These are phyloP conservation scores for Wickerhamiella alocasiicola DNA, from an alignment of 805 yeast genomes.

Conservation along the genomic window DNA sequence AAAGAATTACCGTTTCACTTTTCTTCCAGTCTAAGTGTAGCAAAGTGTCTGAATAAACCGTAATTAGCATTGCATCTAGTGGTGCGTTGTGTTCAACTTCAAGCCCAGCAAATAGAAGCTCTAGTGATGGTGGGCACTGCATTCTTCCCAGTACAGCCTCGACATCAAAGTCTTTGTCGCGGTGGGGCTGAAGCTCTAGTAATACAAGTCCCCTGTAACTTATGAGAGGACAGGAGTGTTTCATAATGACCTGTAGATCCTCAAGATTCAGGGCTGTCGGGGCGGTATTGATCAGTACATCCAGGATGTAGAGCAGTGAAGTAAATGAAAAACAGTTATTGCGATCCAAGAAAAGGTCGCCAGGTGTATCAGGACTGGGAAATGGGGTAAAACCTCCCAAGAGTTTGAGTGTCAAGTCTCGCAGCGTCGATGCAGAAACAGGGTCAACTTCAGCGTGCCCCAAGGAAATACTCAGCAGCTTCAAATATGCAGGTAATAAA, in stretches of 20 bases:
- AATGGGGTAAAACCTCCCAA: background rate
- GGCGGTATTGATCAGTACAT: background rate
- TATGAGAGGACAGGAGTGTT: background rate
- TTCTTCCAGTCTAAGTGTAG: background rate
- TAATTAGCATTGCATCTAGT: background rate
- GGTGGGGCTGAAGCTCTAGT: background rate
- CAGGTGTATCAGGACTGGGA: background rate
- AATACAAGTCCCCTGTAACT: background rate
- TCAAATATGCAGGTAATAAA: background rate
- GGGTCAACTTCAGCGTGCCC: background rate
- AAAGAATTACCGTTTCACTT: background rate
- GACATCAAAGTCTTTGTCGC: background rate
- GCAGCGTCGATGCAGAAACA: background rate
- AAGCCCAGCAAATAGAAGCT: conserved; percentile 6
- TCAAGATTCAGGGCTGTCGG: background rate
- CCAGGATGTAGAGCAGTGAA: background rate
- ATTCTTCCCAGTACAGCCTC: background rate
- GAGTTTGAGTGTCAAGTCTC: background rate
- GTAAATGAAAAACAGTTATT: background rate
- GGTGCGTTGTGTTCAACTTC: background rate
- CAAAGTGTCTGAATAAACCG: background rate
- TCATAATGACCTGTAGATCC: background rate
- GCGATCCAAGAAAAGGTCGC: background rate
- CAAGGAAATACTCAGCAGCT: background rate
- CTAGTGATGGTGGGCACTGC: background rate